phyloP scores from a whole-genome alignment of 1,284 basidiomycete genomes.

The Cutaneotrichosporon sp. region DNA sequence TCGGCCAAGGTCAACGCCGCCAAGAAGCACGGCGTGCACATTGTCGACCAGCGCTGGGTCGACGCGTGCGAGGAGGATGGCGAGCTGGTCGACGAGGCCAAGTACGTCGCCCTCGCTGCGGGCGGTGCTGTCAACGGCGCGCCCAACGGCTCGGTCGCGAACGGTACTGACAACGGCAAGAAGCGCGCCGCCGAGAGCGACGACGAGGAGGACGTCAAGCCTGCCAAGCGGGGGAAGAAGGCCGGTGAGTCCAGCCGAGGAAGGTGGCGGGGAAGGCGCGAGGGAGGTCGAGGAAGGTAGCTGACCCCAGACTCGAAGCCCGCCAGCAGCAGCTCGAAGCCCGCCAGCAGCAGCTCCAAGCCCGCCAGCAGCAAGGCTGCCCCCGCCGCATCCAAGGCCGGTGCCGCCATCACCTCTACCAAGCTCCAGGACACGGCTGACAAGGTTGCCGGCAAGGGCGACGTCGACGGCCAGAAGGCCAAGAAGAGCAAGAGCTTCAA shows the following conservation, averaged over 20 bases:
- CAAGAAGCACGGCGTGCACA: constrained; percentile 1
- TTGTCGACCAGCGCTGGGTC: constrained; percentile 20
- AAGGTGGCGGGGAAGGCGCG: background rate
- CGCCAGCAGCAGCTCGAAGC: constrained; percentile 6
- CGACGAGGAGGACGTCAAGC: constrained; percentile 14
- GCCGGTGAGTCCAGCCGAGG: background rate
- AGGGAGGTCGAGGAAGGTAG: background rate
- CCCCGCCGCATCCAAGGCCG: too few relatives aligned
- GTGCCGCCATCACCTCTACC: background rate
- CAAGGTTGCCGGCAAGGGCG: constrained; percentile 5
- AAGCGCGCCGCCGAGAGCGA: constrained; percentile 14
- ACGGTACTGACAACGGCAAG: constrained; percentile 8
- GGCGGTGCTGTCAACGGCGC: background rate
- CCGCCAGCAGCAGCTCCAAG: constrained; percentile 4
- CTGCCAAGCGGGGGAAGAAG: constrained; percentile 14
- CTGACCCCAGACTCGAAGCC: constrained; percentile 8
- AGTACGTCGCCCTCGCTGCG: constrained; percentile 8
- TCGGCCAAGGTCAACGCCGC: constrained; percentile 9
- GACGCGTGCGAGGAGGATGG: constrained; percentile 15
- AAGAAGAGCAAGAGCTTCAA: constrained; percentile 14
- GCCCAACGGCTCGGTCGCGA: background rate
- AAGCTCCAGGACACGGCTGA: constrained; percentile 13
- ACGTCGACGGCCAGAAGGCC: background rate
- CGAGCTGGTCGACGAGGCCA: constrained; percentile 7
- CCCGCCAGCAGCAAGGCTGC: too few relatives aligned